Evolutionary conservation across 192 early-diverging fungal genomes (phyloP).

Genomic region (Obelidium mucronatum): DNA sequence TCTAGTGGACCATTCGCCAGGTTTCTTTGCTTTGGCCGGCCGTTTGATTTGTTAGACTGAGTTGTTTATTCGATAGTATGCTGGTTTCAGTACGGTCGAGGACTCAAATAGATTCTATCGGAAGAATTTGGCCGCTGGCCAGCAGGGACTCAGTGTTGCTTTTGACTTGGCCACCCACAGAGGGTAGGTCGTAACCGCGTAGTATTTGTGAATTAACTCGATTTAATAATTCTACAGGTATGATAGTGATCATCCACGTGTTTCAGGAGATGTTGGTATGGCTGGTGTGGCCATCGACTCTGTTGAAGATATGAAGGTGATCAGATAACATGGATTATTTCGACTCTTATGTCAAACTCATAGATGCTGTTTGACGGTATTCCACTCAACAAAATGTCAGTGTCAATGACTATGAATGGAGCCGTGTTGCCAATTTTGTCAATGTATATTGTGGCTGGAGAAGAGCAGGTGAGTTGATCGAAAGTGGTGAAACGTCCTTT

Average conservation of each 20-base stretch:
- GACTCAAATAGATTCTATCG: constrained; percentile 90
- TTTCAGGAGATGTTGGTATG: constrained; percentile 91
- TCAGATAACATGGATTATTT: too few relatives aligned
- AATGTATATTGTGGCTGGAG: constrained; percentile 88
- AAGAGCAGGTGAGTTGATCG: constrained; percentile 68
- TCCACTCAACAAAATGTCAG: constrained; percentile 88
- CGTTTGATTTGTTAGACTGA: background rate
- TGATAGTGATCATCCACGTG: constrained; percentile 90
- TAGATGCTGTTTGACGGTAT: constrained; percentile 81
- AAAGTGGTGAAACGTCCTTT: background rate
- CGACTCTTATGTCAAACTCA: background rate
- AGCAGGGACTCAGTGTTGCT: constrained; percentile 87
- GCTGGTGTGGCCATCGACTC: constrained; percentile 93
- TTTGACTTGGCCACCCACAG: constrained; percentile 92
- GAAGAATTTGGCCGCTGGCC: constrained; percentile 86
- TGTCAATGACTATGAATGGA: constrained; percentile 97
- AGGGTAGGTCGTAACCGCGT: constrained; percentile 65
- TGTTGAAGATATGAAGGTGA: constrained; percentile 92
- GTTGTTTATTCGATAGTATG: constrained; percentile 65
- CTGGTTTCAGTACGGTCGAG: constrained; percentile 92
- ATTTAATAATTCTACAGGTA: constrained; percentile 67
- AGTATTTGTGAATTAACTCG: constrained; percentile 8
- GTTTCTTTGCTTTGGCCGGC: constrained; percentile 39
- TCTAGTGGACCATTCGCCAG: constrained; percentile 89
- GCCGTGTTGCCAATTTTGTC: constrained; percentile 89